Base-by-base conservation (phyloP, 1,284 basidiomycete genomes). In the Tilletia indica region DNA sequence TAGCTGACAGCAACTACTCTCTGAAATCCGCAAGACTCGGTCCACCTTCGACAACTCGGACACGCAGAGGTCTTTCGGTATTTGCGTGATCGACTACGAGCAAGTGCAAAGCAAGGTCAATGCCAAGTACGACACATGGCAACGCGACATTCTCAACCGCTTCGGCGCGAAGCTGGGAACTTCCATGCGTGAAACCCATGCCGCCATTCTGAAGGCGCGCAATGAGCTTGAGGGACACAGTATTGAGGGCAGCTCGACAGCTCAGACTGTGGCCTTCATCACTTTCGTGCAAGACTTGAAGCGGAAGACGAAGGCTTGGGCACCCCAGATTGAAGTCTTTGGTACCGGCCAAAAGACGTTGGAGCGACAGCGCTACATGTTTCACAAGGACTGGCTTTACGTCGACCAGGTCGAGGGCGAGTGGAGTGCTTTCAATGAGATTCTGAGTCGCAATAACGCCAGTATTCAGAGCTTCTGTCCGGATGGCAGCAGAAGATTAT, bases 241-340 rank as follows among this genome's bases (percentile, higher is more conserved):
- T 64, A 93, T 94, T 84, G 78, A 78, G 48, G 75, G 77, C 71
- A 77, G 78, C 64, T 88, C 88, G 70, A 99, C 97, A 82, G 96
- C 95, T 51, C 94, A 95, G 74, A 94, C 97, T 83, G 97, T 99
- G 77, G 92, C 93, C 0, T 97, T 99, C 86, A 98, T 99, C 86
- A 99, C 97, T 34, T 97, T 97, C 83, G 95, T 99, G 0, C 96
- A 99, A 86, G 95, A 98, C 87, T 89, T 99, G 78, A 98, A 98
- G 87, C 91, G 92, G 84, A 97, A 95, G 87, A 93, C 93, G 72
- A 93, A 94, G 86, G 89, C 90, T 89, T 99, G 97, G 97, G 91
- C 90, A n/a, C 93, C 94, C 19, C 92, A 96, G 89, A 94, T 99
- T 83, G 93, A 94, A 74, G 89, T 95, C 66, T 98, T 96, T 81